These are phyloP conservation scores for Polyporus arcularius DNA, from an alignment of 768 basidiomycete genomes.

Conservation along the genomic window DNA sequence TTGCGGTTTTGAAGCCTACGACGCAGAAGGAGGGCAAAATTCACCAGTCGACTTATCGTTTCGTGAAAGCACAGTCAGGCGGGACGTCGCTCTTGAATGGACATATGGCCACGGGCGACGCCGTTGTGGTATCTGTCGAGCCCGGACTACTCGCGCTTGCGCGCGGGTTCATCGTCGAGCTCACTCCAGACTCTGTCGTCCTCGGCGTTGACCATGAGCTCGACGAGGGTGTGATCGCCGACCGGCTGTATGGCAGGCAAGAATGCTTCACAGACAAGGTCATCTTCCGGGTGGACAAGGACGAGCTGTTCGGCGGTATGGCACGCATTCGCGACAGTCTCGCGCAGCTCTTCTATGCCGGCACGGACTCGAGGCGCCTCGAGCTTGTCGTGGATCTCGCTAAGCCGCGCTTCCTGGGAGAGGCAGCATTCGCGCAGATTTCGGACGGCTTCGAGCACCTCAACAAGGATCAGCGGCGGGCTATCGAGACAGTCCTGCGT, in stretches of 20 bases:
- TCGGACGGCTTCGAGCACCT: constrained; percentile 33
- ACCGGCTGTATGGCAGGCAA: constrained; percentile 30
- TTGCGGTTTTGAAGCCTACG: constrained; percentile 4
- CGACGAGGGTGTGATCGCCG: constrained; percentile 46
- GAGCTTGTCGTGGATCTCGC: constrained; percentile 82
- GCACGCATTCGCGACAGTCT: constrained; percentile 88
- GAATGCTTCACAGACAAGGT: constrained; percentile 26
- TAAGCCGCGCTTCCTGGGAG: constrained; percentile 59
- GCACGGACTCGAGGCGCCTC: constrained; percentile 68
- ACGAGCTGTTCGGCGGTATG: constrained; percentile 88
- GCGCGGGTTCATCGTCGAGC: constrained; percentile 78
- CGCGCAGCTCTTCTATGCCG: constrained; percentile 81
- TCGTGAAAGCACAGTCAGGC: constrained; percentile 38
- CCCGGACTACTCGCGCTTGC: constrained; percentile 83
- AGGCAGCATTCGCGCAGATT: constrained; percentile 32
- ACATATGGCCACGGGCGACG: constrained; percentile 77
- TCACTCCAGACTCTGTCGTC: constrained; percentile 62
- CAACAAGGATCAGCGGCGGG: constrained; percentile 71
- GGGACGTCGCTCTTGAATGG: constrained; percentile 63
- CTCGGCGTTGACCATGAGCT: constrained; percentile 85
- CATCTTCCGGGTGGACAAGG: constrained; percentile 89
- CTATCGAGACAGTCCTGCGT: constrained; percentile 70
- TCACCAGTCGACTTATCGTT: constrained; percentile 78
- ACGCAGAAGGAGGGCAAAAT: constrained; percentile 51
- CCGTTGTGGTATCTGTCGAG: constrained; percentile 85